A percentile compares a stretch with the other conserved stretches of the same genome.
Conservation (phyloP, 495 filamentous ascomycete genomes). For the Tricharina praecox region DNA sequence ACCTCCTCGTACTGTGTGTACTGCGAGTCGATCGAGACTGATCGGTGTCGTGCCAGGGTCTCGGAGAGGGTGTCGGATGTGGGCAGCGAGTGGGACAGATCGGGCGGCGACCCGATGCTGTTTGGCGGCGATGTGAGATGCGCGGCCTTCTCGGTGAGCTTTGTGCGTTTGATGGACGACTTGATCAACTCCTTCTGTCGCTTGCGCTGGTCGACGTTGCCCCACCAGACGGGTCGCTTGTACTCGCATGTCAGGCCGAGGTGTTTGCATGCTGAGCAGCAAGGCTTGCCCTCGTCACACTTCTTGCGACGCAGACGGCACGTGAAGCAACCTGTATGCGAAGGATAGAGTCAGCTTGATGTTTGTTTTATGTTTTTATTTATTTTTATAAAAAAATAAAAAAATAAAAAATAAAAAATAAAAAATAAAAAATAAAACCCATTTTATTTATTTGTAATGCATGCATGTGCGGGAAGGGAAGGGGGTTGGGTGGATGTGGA, state of each 20-base stretch:
- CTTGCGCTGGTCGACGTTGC: constrained; percentile 66
- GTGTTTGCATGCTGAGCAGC: constrained; percentile 77
- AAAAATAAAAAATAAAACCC: too few relatives aligned
- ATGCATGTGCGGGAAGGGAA: too few relatives aligned
- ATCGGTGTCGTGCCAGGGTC: constrained; percentile 48
- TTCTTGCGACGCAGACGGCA: constrained; percentile 92
- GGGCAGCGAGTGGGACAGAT: constrained; percentile 63
- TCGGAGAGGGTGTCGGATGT: constrained; percentile 67
- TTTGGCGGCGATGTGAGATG: constrained; percentile 37
- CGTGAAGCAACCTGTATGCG: constrained; percentile 79
- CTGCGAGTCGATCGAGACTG: constrained; percentile 62
- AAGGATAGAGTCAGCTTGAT: too few relatives aligned
- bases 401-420: constrained; percentile 13
- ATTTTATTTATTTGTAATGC: too few relatives aligned
- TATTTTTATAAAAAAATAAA: too few relatives aligned
- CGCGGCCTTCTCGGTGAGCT: constrained; percentile 66
- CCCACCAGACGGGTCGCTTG: constrained; percentile 94
- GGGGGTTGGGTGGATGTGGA: not conserved
- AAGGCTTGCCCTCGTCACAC: constrained; percentile 81
- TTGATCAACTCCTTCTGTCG: constrained; percentile 89
- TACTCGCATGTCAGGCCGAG: constrained; percentile 82
- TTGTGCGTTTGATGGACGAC: constrained; percentile 90
- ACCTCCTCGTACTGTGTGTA: constrained; percentile 34
- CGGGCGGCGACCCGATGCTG: constrained; percentile 49
- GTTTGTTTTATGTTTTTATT: too few relatives aligned